phyloP scores from a whole-genome alignment of 2,329 filamentous ascomycete genomes.

The Chaetomiaceae sp. region DNA sequence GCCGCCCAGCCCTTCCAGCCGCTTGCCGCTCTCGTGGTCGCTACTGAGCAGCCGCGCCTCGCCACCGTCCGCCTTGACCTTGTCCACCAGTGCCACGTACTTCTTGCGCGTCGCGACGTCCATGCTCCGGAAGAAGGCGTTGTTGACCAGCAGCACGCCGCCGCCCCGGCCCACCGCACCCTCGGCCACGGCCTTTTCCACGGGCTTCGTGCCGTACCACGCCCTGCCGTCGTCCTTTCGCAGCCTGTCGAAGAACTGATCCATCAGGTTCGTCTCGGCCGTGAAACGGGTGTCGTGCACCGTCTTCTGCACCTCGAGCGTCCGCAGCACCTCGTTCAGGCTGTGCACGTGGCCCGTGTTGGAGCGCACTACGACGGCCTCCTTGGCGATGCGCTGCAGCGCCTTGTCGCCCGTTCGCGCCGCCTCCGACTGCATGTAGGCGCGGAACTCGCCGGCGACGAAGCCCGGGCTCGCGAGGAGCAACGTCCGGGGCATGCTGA shows the following conservation, averaged over 20 bases:
- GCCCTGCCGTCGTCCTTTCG: constrained; percentile 80
- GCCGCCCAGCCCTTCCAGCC: constrained; percentile 75
- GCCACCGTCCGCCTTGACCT: constrained; percentile 78
- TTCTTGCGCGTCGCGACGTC: constrained; percentile 68
- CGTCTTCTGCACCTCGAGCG: constrained; percentile 66
- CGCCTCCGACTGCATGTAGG: constrained; percentile 60
- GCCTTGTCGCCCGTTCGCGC: constrained; percentile 58
- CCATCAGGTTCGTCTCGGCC: constrained; percentile 76
- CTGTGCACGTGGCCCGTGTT: constrained; percentile 82
- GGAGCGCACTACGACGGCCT: constrained; percentile 71
- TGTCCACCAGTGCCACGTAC: constrained; percentile 82
- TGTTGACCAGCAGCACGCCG: constrained; percentile 78
- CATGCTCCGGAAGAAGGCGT: constrained; percentile 78
- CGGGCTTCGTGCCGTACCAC: constrained; percentile 82
- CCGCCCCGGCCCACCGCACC: constrained; percentile 85
- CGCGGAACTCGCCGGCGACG: constrained; percentile 71
- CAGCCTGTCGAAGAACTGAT: constrained; percentile 71
- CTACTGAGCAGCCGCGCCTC: constrained; percentile 86
- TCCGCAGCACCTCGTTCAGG: constrained; percentile 79
- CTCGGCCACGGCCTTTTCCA: constrained; percentile 74
- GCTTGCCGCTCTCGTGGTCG: constrained; percentile 86
- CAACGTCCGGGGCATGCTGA: constrained; percentile 62
- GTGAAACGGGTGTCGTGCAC: constrained; percentile 85
- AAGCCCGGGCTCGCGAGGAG: constrained; percentile 88
- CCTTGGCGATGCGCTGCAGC: constrained; percentile 54